Base-by-base conservation (phyloP, 2,329 filamentous ascomycete genomes). In the Helotiales sp. region DNA sequence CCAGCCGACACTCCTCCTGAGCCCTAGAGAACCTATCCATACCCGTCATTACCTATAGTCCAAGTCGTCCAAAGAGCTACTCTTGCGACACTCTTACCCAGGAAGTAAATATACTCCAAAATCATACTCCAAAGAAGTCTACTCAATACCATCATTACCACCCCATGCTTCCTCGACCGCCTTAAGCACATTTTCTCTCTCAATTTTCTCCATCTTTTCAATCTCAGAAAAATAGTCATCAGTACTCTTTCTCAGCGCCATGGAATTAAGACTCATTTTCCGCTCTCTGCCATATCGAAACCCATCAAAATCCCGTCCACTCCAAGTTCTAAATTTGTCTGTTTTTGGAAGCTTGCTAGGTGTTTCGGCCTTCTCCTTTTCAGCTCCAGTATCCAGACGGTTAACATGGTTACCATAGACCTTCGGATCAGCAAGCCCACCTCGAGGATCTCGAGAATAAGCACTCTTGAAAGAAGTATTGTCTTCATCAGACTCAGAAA, bases 341-440 rank as follows among this genome's bases (percentile, higher is more conserved):
- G 52, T 63, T 44, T 58, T 59, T 34, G 55, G 27, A n/a, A 46
- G n/a, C 17, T n/a, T 31, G 4, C 9, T 47, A 13, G 42, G 42
- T 29, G 42, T 50, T 25, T 3, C 31, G 17, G n/a, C 24, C 42
- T n/a, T 44, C 36, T 8, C 49, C 12, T 51, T 47, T 19, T 31
- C 12, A 4, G 24, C 22, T n/a, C 52, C 52, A 19, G 33, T 46
- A 13, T 25, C 40, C 15, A 22, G 52, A 51, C 48, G 50, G 19
- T 61, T 48, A 47, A 69, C 44, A 50, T 65, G 68, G 53, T 71
- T 67, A 5, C 66, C 58, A 50, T 67, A 68, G 19, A 67, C 68
- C 31, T 57, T 66, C 9, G 67, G 63, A 54, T 70, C 63, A 2
- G 62, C 61, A 54, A 67, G 67, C 49, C 57, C 65, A 9, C 63